Evolutionary conservation across 768 basidiomycete genomes (phyloP).

Genomic region (Cystobasidium ongulense): DNA sequence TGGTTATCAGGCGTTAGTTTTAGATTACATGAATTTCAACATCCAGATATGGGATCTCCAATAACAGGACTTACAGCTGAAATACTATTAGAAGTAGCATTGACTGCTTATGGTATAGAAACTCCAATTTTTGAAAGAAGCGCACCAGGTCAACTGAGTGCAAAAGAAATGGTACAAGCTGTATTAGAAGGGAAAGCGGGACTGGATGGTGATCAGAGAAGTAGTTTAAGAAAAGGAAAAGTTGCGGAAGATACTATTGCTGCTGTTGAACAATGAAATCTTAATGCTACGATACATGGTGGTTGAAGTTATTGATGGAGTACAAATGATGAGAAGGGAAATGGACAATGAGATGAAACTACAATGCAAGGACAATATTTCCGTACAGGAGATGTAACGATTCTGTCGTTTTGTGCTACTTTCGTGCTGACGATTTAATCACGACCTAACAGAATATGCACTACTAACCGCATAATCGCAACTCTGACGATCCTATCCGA

Average conservation of each 20-base stretch:
- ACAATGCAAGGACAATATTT: no score
- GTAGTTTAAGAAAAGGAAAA: not conserved
- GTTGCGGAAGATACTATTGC: conserved; percentile 20
- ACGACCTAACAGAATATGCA: no score
- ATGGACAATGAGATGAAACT: no score
- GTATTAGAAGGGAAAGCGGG: conserved; percentile 20
- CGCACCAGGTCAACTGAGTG: conserved; percentile 6
- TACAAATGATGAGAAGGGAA: no score
- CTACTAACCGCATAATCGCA: no score
- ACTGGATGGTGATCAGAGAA: conserved; percentile 18
- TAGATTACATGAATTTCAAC: conserved; percentile 36
- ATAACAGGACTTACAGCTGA: conserved; percentile 40
- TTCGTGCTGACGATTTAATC: no score
- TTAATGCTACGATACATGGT: not conserved
- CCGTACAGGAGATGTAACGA: no score
- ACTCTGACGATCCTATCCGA: no score
- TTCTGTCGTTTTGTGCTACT: no score
- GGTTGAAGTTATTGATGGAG: not conserved
- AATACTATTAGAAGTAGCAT: conserved; percentile 28
- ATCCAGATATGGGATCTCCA: conserved; percentile 20
- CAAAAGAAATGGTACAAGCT: conserved; percentile 22
- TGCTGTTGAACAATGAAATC: not conserved
- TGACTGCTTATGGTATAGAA: not conserved
- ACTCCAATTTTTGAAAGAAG: not conserved
- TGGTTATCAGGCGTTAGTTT: conserved; percentile 23